Evolutionary conservation across 192 early-diverging fungal genomes (phyloP), one percentile per base, ranked within the genome.

Genomic region (Backusella westeae): DNA sequence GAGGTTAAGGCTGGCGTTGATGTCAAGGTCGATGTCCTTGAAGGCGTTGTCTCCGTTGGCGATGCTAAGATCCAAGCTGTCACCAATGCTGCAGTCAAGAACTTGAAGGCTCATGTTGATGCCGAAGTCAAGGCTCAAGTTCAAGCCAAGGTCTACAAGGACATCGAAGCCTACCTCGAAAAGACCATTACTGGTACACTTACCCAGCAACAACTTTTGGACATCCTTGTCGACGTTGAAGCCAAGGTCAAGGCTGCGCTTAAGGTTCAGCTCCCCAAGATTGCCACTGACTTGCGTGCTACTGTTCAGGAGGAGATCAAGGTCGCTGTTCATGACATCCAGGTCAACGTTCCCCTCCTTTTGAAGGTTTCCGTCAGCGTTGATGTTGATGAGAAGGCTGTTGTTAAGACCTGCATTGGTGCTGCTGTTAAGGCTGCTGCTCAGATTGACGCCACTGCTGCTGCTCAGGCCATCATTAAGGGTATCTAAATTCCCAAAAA

Each of bases 1-100:
- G 35, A 75, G 12, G 49, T 75, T 69, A 72, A 75, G 17, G 74
- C 78, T 34, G 38, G 49, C 39, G 21, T 79, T 21, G 23, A 79
- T 15, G n/a, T 79, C 29, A 79, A 67, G 53, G 36, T 71, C 39
- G 59, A 41, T 1, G 53, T 53, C 9, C 53, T 75, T 5, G 73
- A 69, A 34, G 78, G 78, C 14, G 44, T 71, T 4, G 38, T 75
- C 10, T 53, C 46, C 1, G 32, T 72, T 71, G 73, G 69, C 34
- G 73, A 75, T 63, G 69, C 59, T 10, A 39, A 75, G 6, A 34
- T 79, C 53, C 26, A 63, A 4, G 26, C 63, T 34, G 35, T 44
- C 23, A 39, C 65, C 35, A 15, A 41, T 2, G 26, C 69, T 52
- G 44, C 66, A 14, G 10, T 79, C n/a, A 71, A 75, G 3, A 56